Base-by-base conservation (phyloP, 345 rosid species). In the Populus alba region DNA sequence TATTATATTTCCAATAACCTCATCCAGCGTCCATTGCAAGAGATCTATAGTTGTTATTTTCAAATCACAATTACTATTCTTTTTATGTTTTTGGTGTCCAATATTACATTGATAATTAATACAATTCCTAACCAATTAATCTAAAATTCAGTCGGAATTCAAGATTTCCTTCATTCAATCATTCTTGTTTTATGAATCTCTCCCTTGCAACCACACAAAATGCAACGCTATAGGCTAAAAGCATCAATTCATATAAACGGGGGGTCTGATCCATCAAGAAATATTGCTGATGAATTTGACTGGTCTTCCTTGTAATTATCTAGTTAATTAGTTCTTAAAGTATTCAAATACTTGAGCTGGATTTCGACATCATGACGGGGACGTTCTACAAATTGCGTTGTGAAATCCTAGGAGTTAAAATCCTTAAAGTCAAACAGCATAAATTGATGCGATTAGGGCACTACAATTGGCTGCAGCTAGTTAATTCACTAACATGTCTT, bases 1-100 rank as follows among this genome's bases (percentile, higher is more conserved):
- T 5, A 1, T 0, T 1, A 37, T 6, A 37, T 8, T 37, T 37
- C 0, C 0, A 0, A 6, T 6, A 0, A 33, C 35, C 35, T 0
- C 0, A 0, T 41, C 1, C 2, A 0, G 27, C 3, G 0, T 2
- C 2, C 0, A 37, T 37, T 37, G 38, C 1, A 37, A 9, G 43
- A 0, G 13, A 10, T 0, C 1, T 10, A 11, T 41, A 41, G 2
- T 41, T 41, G 3, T 41, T 41, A 3, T 41, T 10, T 41, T 12
- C 45, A 39, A 41, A 41, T 10, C 45, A 41, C 2, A 9, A 2
- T 41, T 41, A 41, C 3, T 8, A 22, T 22, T 1, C 2, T n/a
- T 57, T 55, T 8, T 55, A 2, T 55, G 2, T 55, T 55, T 18
- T 51, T 51, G 1, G 1, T 18, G 22, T 51, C 20, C 20, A 18